Evolutionary conservation across 2,329 filamentous ascomycete genomes (phyloP), one percentile per base, ranked within the genome.

Genomic region (Lecanoromycetidae sp.): DNA sequence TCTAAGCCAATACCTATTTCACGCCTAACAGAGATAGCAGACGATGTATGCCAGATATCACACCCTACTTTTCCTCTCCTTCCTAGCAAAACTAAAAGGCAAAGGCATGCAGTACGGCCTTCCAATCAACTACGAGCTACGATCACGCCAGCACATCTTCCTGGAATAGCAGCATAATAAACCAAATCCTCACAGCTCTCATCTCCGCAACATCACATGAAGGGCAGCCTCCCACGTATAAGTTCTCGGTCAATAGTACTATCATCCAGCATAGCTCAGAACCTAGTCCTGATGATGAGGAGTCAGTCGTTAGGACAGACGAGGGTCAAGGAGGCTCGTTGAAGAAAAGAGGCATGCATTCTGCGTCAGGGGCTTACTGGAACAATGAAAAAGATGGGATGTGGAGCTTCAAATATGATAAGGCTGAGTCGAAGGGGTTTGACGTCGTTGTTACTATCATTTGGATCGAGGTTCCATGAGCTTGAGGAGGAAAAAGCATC

Each of bases 191-290:
- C 38, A 61, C 66, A 54, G 57, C 63, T 34, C 61, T 69, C 52
- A 64, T 70, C 50, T 47, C 60, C 46, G 66, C 66, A 38, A 67
- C 60, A 40, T 58, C 62, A 19, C 51, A 60, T 34, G 25, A 26
- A 6, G 35, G 20, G 9, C 56, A 67, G 12, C 61, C 76, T 22
- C 82, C 84, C 4, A 66, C 71, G 13, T 94, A 81, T 77, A 96
- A 96, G 68, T 96, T 90, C 69, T 86, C 87, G 57, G 87, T 94
- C 69, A 96, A 94, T 75, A 93, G 86, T 72, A 96, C 90, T 56
- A 95, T 96, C 62, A 93, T 96, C 57, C 90, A 98, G 71, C 90
- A 96, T 70, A 73, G 90, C 27, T 77, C 82, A 17, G 77, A 82
- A 46, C 63, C 63, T 52, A 65, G 68, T 52, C 15, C 30, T 15